These are phyloP conservation scores for Beauveria pseudobassiana DNA, from an alignment of 2,329 filamentous ascomycete species.

Conservation along the genomic window DNA sequence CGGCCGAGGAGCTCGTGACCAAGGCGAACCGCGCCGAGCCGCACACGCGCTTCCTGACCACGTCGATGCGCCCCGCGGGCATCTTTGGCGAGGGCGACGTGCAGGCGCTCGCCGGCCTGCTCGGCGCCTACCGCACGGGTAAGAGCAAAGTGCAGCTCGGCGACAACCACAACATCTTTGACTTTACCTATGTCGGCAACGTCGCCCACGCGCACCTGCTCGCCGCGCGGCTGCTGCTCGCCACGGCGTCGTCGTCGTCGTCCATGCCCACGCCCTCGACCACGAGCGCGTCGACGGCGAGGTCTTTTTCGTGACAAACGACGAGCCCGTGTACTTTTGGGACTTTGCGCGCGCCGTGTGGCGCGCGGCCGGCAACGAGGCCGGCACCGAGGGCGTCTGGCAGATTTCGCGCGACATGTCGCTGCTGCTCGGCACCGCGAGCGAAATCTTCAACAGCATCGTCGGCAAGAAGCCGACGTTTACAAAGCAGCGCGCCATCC, in stretches of 20 bases:
- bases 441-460: conserved; percentile 44
- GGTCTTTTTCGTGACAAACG: conserved; percentile 86
- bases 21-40: conserved; percentile 58
- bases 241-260: conserved; percentile 42
- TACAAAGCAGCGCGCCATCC: conserved; percentile 53
- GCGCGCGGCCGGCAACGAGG: conserved; percentile 48
- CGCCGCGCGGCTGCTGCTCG: conserved; percentile 65
- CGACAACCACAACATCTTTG: conserved; percentile 54
- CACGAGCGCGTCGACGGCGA: conserved; percentile 74
- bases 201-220: conserved; percentile 73
- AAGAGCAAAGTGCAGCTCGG: conserved; percentile 77
- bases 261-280: conserved; percentile 52
- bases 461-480: conserved; percentile 49
- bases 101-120: conserved; percentile 64
- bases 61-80: conserved; percentile 73
- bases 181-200: conserved; percentile 59
- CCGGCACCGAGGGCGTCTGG: conserved; percentile 49
- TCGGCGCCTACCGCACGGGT: conserved; percentile 60
- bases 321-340: conserved; percentile 83
- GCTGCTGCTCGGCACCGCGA: conserved; percentile 41
- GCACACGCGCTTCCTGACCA: conserved; percentile 58
- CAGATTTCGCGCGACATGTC: conserved; percentile 44
- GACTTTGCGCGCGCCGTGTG: conserved; percentile 77
- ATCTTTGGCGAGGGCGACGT: conserved; percentile 89
- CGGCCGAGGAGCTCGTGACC: conserved; percentile 76